These are phyloP conservation scores for Amauroascus niger DNA, from an alignment of 2,329 filamentous ascomycete genomes.

Conservation along the genomic window DNA sequence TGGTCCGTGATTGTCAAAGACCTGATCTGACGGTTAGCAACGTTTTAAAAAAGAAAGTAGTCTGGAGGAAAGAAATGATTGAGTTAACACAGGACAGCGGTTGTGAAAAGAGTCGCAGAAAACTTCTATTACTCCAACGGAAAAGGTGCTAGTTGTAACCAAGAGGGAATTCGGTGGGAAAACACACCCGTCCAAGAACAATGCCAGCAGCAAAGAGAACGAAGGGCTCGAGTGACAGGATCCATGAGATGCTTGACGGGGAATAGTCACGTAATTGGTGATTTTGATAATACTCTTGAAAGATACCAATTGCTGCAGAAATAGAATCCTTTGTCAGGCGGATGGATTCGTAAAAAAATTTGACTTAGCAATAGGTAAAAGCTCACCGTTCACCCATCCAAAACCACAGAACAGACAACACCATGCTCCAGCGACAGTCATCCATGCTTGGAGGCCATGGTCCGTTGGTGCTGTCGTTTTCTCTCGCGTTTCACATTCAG, in stretches of 20 bases:
- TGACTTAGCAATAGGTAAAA: conserved; percentile 4
- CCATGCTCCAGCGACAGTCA: conserved; percentile 43
- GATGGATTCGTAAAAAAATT: not conserved
- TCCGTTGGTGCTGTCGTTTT: not conserved
- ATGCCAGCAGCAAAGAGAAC: conserved; percentile 34
- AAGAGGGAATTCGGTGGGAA: too few species aligned
- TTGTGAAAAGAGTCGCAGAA: too few species aligned
- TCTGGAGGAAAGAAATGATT: too few species aligned
- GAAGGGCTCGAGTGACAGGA: conserved; percentile 44
- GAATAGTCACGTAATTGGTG: conserved; percentile 22
- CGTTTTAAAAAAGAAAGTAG: too few species aligned
- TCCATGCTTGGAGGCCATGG: conserved; percentile 22
- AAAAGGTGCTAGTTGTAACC: too few species aligned
- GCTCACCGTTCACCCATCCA: conserved; percentile 42
- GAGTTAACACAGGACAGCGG: too few species aligned
- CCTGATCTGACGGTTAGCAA: not conserved
- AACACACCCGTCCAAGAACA: not conserved
- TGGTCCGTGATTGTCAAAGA: conserved; percentile 56
- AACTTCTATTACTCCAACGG: too few species aligned
- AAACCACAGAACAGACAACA: conserved; percentile 43
- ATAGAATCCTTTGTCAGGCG: not conserved
- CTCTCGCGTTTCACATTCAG: too few species aligned
- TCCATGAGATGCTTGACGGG: conserved; percentile 44
- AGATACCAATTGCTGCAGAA: not conserved
- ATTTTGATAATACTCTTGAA: conserved; percentile 2